Evolutionary conservation across 352 stramenopile species (phyloP), one percentile per base, ranked within the genome.

Genomic region (Phytopythium mirpurense): DNA sequence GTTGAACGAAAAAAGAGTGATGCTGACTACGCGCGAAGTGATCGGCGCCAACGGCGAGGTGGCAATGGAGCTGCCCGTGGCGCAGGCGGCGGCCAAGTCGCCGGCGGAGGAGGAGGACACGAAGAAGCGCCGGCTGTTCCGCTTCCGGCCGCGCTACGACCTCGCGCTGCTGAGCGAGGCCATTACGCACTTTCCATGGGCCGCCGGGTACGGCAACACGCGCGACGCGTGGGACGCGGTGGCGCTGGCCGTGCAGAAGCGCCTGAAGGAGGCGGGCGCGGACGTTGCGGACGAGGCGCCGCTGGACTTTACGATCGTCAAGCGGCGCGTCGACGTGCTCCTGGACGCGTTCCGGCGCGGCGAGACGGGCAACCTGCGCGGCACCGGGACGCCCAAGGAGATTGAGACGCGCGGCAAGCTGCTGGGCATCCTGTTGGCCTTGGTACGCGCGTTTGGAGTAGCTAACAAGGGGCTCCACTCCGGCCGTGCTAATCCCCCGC

Each of bases 281-380:
- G 11, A 24, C 18, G 65, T 72, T 45, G 49, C 43, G 38, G 54
- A 57, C 7, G 60, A 58, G 18, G 58, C 43, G 24, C 37, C 64
- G 19, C 50, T 72, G 55, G 67, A 76, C 24, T 57, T 70, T 49
- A 66, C 63, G 16, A 63, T 72, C 36, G 64, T 72, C 12, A 76
- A 76, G 57, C 60, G 67, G 40, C 67, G 67, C 34, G 57, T 68
- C 2, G 67, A 76, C 32, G 71, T 72, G 63, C 47, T 76, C 53
- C 49, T 76, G 31, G 64, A 70, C 10, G 64, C 67, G 1, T 68
- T 59, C 41, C 67, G 67, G 24, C 71, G 70, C 60, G 60, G 64
- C 40, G 67, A 76, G 26, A 70, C 70, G 60, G 56, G 46, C n/a
- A 57, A 51, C 0, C 36, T 76, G 50, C 67, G 67, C 41, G 64